Evolutionary conservation across 1,139 yeast genomes (phyloP), one percentile per base, ranked within the genome.

Genomic region (Nakaseomyces glabratus): DNA sequence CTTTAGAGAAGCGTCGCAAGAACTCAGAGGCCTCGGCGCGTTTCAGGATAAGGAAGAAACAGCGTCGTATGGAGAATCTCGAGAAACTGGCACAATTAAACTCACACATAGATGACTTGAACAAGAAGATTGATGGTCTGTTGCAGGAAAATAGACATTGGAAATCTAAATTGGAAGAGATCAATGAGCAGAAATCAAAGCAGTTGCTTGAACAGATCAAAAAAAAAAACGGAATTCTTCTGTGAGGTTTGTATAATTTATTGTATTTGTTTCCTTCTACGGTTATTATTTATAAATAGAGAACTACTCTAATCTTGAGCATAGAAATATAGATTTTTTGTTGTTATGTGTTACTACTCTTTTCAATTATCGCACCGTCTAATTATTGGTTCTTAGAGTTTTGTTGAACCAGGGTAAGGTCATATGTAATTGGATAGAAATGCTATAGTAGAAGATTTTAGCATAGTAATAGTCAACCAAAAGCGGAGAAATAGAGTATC

Each of bases 21-120:
- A 52, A 51, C 37, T 50, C 55, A n/a, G 58, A 51, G 28, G 58
- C 58, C 3, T 45, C 53, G 17, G 55, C 57, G n/a, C 37, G 58
- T 17, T 53, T 53, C 39, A 41, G 58, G 3, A 36, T 46, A 19
- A 49, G 58, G 26, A 46, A 48, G 39, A 51, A 51, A 37, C 48
- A 47, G 30, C 39, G 48, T 22, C 50, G 49, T 29, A 40, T 38
- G 17, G 55, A 48, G 34, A 52, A 46, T 24, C 23, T 44, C 20
- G 33, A 31, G 9, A 46, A 45, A 41, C 41, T 51, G 20, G 36
- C 42, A 21, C 40, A 39, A 26, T 35, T 53, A 24, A 45, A 51
- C 20, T n/a, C 21, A 18, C 48, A 48, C 21, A 45, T 53, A 12
- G 37, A 42, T 12, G 39, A 41, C 15, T 46, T 49, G 24, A 42